These are phyloP conservation scores for Acacia concinna DNA, from an alignment of 331 rosid genomes.

Conservation along the genomic window DNA sequence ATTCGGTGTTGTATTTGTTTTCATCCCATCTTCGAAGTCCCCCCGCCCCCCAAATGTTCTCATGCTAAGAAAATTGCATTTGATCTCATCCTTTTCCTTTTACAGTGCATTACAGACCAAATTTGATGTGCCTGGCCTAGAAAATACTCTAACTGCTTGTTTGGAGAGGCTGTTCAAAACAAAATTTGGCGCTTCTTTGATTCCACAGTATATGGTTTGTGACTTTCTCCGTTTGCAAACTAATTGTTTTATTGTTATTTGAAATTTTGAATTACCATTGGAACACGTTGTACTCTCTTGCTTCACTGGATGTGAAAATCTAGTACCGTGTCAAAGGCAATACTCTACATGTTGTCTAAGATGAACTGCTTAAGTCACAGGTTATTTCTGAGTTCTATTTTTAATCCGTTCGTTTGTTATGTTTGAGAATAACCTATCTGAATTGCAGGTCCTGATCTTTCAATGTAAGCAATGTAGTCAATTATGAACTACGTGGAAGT, in stretches of 20 bases:
- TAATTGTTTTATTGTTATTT: not conserved
- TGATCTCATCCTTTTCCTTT: conserved; percentile 27
- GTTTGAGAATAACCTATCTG: not conserved
- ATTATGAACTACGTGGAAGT: not conserved
- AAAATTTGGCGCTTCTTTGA: conserved; percentile 82
- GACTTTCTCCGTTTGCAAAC: conserved; percentile 18
- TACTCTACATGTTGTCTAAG: not conserved
- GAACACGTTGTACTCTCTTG: not conserved
- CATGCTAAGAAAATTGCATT: not conserved
- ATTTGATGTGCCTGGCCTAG: conserved; percentile 66
- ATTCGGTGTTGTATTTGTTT: conserved; percentile 2
- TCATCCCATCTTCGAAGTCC: not conserved
- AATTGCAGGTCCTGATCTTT: conserved; percentile 4
- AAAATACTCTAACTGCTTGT: conserved; percentile 60
- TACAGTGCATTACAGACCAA: conserved; percentile 82
- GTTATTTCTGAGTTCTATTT: not conserved
- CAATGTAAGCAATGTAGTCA: not conserved
- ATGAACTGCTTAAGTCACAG: conserved; percentile 4
- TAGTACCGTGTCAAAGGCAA: not conserved
- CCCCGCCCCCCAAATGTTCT: not conserved
- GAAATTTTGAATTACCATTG: conserved; percentile 22
- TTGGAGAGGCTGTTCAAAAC: conserved; percentile 82
- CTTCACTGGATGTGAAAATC: not conserved
- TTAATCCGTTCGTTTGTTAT: not conserved
- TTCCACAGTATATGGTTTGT: conserved; percentile 78